Evolutionary conservation across 768 basidiomycete species (phyloP).

Genomic region (Pleurotus tuber-regium): DNA sequence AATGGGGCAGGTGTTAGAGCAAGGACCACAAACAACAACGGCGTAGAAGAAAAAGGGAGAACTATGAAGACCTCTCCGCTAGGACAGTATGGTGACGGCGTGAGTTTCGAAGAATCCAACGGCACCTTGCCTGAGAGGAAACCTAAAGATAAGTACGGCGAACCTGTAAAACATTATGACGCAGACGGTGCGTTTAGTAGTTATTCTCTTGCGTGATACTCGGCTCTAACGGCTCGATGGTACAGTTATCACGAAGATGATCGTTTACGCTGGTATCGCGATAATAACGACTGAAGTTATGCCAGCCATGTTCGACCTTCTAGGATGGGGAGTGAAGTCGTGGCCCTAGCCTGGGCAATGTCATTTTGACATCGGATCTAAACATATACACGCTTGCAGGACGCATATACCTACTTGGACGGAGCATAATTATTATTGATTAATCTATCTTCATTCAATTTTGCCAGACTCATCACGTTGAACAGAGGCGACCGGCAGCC

Average conservation of each 20-base stretch:
- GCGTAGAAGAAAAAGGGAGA: constrained; percentile 11
- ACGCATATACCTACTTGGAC: no score
- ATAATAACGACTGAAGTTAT: constrained; percentile 58
- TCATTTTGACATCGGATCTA: no score
- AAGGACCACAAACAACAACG: no score
- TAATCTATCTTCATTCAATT: no score
- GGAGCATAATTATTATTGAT: no score
- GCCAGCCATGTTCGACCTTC: constrained; percentile 64
- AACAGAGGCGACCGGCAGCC: no score
- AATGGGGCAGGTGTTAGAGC: constrained; percentile 17
- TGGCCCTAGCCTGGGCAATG: no score
- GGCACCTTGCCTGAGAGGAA: constrained; percentile 26
- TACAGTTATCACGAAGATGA: constrained; percentile 82
- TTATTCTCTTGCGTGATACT: constrained; percentile 3
- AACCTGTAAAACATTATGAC: constrained; percentile 70
- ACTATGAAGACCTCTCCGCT: not conserved
- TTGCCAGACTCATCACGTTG: no score
- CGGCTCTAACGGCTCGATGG: constrained; percentile 3
- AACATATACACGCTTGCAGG: no score
- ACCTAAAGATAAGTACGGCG: constrained; percentile 27
- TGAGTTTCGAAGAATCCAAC: constrained; percentile 22
- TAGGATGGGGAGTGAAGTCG: constrained; percentile 64
- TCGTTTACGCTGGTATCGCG: constrained; percentile 88
- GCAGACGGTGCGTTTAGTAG: constrained; percentile 64
- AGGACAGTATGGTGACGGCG: constrained; percentile 8